A percentile compares a stretch with the other conserved stretches of the same genome.
These are phyloP conservation scores for Penicillium odoratum DNA, from an alignment of 495 filamentous ascomycete species.

Conservation along the genomic window DNA sequence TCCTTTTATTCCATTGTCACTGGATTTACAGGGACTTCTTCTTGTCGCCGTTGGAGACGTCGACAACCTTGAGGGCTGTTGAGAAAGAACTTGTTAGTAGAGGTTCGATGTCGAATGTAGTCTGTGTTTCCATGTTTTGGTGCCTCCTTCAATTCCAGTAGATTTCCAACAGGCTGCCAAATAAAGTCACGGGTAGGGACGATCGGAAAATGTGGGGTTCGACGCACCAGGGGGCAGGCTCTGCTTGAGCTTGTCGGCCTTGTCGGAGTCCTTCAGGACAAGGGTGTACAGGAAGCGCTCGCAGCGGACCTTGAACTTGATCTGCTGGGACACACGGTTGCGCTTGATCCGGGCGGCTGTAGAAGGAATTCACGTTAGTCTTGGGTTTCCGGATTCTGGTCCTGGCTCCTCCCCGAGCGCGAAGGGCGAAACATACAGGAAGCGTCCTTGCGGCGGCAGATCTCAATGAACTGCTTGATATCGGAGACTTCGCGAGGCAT, in stretches of 20 bases:
- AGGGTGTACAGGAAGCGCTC: constrained; percentile 92
- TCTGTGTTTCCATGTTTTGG: neutral
- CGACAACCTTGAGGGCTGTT: constrained; percentile 70
- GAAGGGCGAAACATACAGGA: constrained; percentile 66
- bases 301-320: constrained; percentile 99
- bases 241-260: constrained; percentile 99
- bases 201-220: constrained; percentile 11
- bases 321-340: constrained; percentile 79
- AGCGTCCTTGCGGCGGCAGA: constrained; percentile 98
- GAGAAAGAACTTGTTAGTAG: constrained; percentile 27
- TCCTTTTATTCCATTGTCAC: constrained; percentile 32
- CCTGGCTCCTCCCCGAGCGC: neutral
- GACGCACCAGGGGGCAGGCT: constrained; percentile 88
- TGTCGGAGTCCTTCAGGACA: constrained; percentile 94
- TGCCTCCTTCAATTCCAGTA: neutral
- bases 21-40: constrained; percentile 56
- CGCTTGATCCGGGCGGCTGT: constrained; percentile 96
- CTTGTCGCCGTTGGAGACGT: constrained; percentile 74
- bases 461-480: constrained; percentile 99
- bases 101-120: neutral
- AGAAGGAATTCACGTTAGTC: constrained; percentile 19
- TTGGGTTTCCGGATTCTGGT: constrained; percentile 3
- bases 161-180: neutral
- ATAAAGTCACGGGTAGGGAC: neutral
- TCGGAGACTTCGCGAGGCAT: constrained; percentile 99